Conservation (phyloP, 2,329 filamentous ascomycete species). For the Aspergillus tubingensis region DNA sequence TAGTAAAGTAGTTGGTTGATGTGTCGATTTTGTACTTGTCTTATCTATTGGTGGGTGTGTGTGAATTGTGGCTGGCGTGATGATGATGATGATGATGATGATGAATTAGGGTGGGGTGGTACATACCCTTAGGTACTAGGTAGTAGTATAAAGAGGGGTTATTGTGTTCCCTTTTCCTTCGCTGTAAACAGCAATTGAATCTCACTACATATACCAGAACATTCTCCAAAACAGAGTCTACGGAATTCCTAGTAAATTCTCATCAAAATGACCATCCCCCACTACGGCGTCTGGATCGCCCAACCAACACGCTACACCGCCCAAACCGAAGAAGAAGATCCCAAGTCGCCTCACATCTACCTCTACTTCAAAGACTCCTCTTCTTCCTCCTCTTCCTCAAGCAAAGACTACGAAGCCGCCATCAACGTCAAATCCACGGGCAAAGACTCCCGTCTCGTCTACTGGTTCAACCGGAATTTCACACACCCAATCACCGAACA, state of each 20-base stretch:
- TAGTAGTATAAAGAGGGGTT: too few species aligned
- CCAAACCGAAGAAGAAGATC: constrained; percentile 5
- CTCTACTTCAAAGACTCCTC: constrained; percentile 12
- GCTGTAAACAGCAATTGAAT: too few species aligned
- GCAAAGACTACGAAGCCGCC: constrained; percentile 14
- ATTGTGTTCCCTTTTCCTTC: too few species aligned
- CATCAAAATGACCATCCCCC: constrained; percentile 14
- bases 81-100: too few species aligned
- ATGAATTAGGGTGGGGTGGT: too few species aligned
- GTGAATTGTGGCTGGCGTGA: too few species aligned
- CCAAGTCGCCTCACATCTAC: constrained; percentile 8
- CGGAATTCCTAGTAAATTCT: too few species aligned
- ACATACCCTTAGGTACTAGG: too few species aligned
- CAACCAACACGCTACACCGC: constrained; percentile 3
- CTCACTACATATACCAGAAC: too few species aligned
- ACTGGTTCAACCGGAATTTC: constrained; percentile 19
- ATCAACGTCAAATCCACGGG: constrained; percentile 22
- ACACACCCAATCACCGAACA: constrained; percentile 17
- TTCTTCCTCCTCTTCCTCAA: background rate
- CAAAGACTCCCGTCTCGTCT: constrained; percentile 22
- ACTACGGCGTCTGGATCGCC: constrained; percentile 21
- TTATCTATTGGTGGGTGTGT: too few species aligned
- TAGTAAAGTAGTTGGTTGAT: background rate
- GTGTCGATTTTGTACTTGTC: background rate
- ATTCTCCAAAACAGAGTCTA: too few species aligned